Evolutionary conservation across 768 basidiomycete genomes (phyloP), one percentile per base, ranked within the genome.

Genomic region (Lactarius akahatsu): DNA sequence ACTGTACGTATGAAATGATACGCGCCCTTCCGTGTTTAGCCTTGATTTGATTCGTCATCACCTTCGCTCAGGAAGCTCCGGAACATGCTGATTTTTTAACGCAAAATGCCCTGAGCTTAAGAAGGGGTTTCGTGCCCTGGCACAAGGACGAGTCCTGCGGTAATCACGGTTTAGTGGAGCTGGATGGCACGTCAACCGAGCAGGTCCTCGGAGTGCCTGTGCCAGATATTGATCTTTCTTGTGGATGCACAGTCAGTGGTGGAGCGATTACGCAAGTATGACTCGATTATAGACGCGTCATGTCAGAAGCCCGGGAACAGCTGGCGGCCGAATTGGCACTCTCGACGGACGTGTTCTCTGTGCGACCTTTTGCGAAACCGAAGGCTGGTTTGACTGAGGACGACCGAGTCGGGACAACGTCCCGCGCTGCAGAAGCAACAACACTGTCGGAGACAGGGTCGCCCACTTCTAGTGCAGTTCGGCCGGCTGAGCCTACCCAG

Each of bases 291-390:
- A 7, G 77, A 78, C 61, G 70, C 73, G 52, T 83, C 83, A 10
- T 90, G 73, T 75, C 75, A 11, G 80, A 82, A 57, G 85, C 88
- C 4, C 80, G 83, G 30, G 83, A 89, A 64, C 83, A 88, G 71
- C 73, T 93, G 2, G 80, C 82, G 26, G 70, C 89, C 45, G 90
- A 93, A 74, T 77, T 92, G 38, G 75, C 78, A 18, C 76, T 92
- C 38, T 85, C 89, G 2, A 76, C 76, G 6, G 80, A 86, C 68
- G 77, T 89, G 20, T 89, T 83, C 70, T 85, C 86, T 16, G 72
- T 80, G 4, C 78, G 76, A 9, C 70, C 80, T 13, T 76, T 87
- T 61, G 63, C 75, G 4, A 75, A 75, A 56, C 63, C 32, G 26
- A 26, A 59, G 30, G 6, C 63, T 3, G 47, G 70, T 55, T 16